These are phyloP conservation scores for Fragaria vesca DNA, from an alignment of 306 rosid species.

Conservation along the genomic window DNA sequence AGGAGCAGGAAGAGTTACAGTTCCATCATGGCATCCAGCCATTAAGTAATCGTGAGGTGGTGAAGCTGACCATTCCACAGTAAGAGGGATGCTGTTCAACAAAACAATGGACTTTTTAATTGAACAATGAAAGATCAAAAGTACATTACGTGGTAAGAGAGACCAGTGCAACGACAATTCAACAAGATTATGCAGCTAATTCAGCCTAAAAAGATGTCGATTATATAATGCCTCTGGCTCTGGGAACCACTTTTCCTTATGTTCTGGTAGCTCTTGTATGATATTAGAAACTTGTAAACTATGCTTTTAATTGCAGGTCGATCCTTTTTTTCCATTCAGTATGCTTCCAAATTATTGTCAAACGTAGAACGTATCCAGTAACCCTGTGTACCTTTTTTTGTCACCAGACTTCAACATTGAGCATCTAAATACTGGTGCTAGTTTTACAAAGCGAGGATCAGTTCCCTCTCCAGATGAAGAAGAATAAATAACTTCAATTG, in stretches of 20 bases:
- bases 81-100: conserved; percentile 73
- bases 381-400: conserved; percentile 49
- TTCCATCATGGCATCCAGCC: conserved; percentile 97
- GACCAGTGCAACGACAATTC: background rate
- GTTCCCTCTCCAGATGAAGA: conserved; percentile 46
- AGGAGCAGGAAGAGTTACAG: conserved; percentile 43
- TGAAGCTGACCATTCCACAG: conserved; percentile 86
- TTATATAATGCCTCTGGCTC: background rate
- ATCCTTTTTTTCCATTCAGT: background rate
- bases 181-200: conserved; percentile 4
- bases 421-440: conserved; percentile 79
- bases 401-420: conserved; percentile 63
- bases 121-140: conserved; percentile 18
- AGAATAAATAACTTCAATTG: conserved; percentile 52
- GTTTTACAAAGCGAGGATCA: conserved; percentile 87
- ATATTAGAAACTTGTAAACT: background rate
- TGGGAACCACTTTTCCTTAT: background rate
- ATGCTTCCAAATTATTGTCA: background rate
- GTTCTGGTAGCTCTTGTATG: background rate
- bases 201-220: background rate
- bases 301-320: background rate
- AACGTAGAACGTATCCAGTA: background rate
- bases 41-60: conserved; percentile 75
- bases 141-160: conserved; percentile 16
- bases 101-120: conserved; percentile 19